A percentile compares a stretch with the other conserved stretches of the same genome.
Evolutionary conservation across 495 filamentous ascomycete species (phyloP).

Genomic region (Hapsidospora chrysogenum): DNA sequence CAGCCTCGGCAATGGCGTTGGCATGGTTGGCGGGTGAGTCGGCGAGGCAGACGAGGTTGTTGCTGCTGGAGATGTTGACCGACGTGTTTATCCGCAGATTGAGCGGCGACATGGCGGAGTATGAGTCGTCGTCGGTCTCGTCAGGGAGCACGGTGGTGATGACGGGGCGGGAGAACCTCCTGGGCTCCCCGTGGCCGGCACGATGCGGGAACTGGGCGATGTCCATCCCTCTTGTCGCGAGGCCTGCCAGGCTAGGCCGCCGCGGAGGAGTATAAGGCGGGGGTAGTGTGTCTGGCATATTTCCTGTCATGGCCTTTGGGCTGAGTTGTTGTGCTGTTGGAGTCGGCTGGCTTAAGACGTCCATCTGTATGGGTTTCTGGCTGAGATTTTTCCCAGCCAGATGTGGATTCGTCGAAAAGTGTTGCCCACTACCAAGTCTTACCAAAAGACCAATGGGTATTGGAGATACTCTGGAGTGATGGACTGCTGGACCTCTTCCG

Average conservation of each 20-base stretch:
- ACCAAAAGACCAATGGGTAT: no score
- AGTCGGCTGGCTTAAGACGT: no score
- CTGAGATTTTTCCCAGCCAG: no score
- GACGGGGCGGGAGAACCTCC: neutral
- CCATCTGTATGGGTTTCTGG: no score
- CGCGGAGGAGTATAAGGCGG: neutral
- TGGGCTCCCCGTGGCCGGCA: neutral
- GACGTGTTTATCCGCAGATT: constrained; percentile 7
- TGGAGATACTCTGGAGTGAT: no score
- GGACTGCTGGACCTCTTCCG: no score
- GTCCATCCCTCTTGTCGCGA: neutral
- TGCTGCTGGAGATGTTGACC: constrained; percentile 8
- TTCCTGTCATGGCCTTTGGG: neutral
- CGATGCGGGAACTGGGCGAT: no score
- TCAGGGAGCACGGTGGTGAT: neutral
- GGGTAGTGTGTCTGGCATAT: neutral
- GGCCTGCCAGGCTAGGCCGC: neutral
- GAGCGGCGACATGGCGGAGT: constrained; percentile 5
- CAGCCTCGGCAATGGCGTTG: constrained; percentile 5
- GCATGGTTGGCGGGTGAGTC: constrained; percentile 3
- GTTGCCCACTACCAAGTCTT: no score
- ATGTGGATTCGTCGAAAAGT: no score
- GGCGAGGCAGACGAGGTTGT: constrained; percentile 8
- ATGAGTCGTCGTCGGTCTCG: neutral
- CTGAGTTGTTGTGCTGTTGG: no score